Conservation (phyloP, 805 yeast genomes). For the Saccharomyces eubayanus region DNA sequence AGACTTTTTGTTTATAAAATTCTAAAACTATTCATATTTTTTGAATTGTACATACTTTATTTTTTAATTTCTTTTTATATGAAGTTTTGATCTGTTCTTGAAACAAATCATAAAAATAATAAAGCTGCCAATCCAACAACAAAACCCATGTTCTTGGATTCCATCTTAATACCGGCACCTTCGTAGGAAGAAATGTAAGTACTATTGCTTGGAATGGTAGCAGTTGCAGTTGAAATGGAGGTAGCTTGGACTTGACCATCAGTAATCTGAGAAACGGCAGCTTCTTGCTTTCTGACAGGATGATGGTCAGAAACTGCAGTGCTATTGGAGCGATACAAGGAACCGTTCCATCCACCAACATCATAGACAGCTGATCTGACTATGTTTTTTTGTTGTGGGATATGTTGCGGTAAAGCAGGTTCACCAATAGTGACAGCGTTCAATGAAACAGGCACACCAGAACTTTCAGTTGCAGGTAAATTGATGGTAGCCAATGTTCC, state of each 20-base stretch:
- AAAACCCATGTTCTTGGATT: not conserved
- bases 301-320: not conserved
- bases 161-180: not conserved
- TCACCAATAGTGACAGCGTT: not conserved
- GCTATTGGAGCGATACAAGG: not conserved
- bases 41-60: not conserved
- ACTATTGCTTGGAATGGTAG: not conserved
- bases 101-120: not conserved
- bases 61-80: too few species aligned
- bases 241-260: not conserved
- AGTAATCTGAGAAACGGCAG: not conserved
- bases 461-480: not conserved
- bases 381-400: not conserved
- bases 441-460: not conserved
- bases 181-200: not conserved
- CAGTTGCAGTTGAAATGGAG: not conserved
- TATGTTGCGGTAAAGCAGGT: not conserved
- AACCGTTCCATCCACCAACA: not conserved
- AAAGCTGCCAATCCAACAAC: not conserved
- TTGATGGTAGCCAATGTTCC: not conserved
- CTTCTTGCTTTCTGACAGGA: not conserved
- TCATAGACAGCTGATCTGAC: not conserved
- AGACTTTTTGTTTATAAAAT: too few species aligned
- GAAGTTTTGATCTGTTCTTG: too few species aligned
- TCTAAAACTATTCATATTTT: too few species aligned